Conservation (phyloP, 495 filamentous ascomycete species). For the Bryoglossum gracile region DNA sequence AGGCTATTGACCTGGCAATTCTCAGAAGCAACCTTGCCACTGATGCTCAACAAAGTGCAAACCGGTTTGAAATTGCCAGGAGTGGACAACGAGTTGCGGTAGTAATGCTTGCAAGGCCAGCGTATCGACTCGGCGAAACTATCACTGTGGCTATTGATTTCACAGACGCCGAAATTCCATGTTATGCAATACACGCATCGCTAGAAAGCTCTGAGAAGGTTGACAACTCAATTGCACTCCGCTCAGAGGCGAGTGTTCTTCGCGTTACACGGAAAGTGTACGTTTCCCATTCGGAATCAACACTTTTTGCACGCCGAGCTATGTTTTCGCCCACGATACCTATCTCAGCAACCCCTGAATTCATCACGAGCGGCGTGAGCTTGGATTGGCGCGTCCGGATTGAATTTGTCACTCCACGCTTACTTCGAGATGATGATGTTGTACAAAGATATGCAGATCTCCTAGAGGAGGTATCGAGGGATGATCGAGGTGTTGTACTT, state of each 20-base stretch:
- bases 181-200: slow-evolving; percentile 69
- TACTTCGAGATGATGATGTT: slow-evolving; percentile 19
- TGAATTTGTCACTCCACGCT: slow-evolving; percentile 73
- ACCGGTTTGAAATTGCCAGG: slow-evolving; percentile 90
- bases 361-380: slow-evolving; percentile 78
- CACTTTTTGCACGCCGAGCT: slow-evolving; percentile 68
- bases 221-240: slow-evolving; percentile 68
- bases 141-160: slow-evolving; percentile 81
- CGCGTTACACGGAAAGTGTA: slow-evolving; percentile 78
- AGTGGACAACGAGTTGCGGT: slow-evolving; percentile 79
- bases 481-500: slow-evolving; percentile 64
- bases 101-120: slow-evolving; percentile 80
- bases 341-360: slow-evolving; percentile 71
- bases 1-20: slow-evolving; percentile 87
- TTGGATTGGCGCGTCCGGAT: slow-evolving; percentile 80
- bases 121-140: slow-evolving; percentile 84
- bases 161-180: slow-evolving; percentile 59
- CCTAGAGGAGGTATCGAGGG: slow-evolving; percentile 55
- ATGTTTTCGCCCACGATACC: slow-evolving; percentile 79
- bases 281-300: slow-evolving; percentile 68
- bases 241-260: slow-evolving; percentile 73
- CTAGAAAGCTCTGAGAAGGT: slow-evolving; percentile 77
- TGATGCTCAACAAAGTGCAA: slow-evolving; percentile 58
- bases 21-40: slow-evolving; percentile 60
- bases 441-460: slow-evolving; percentile 24